Evolutionary conservation across 768 basidiomycete species (phyloP).

Genomic region (Lactifluus echinatus): DNA sequence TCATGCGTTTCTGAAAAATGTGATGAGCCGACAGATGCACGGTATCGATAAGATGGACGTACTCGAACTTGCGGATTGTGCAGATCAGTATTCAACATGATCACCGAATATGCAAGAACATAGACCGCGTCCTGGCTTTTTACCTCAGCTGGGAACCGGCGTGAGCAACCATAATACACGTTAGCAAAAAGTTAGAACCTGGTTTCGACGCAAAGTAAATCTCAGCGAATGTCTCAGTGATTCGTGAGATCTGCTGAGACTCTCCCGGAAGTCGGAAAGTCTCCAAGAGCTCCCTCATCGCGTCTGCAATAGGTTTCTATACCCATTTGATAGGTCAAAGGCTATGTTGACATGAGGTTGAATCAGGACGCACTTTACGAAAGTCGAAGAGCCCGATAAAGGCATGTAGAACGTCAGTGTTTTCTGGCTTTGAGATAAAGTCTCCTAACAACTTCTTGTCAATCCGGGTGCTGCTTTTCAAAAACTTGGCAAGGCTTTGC

Average conservation of each 20-base stretch:
- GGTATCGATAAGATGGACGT: conserved; percentile 26
- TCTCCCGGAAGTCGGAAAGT: conserved; percentile 93
- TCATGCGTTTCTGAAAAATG: conserved; percentile 80
- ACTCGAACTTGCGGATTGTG: conserved; percentile 92
- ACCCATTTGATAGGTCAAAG: background rate
- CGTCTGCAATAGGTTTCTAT: conserved; percentile 92
- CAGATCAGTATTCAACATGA: conserved; percentile 96
- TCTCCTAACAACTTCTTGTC: conserved; percentile 94
- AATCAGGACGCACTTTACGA: conserved; percentile 50
- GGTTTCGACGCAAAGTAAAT: conserved; percentile 82
- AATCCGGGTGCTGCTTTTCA: conserved; percentile 74
- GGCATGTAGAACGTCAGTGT: conserved; percentile 72
- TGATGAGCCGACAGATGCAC: background rate
- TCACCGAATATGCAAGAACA: conserved; percentile 89
- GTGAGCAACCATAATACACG: background rate
- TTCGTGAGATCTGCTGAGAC: conserved; percentile 84
- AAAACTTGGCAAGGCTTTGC: conserved; percentile 71
- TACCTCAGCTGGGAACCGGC: conserved; percentile 56
- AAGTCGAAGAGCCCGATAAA: conserved; percentile 90
- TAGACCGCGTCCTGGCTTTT: conserved; percentile 89
- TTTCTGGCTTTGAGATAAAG: conserved; percentile 84
- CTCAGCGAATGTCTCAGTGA: conserved; percentile 91
- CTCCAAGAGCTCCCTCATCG: conserved; percentile 91
- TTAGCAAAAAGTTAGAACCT: conserved; percentile 33
- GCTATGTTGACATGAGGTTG: background rate